Evolutionary conservation across 371 early-diverging fungal genomes (phyloP).

Genomic region (Mucor racemosus): DNA sequence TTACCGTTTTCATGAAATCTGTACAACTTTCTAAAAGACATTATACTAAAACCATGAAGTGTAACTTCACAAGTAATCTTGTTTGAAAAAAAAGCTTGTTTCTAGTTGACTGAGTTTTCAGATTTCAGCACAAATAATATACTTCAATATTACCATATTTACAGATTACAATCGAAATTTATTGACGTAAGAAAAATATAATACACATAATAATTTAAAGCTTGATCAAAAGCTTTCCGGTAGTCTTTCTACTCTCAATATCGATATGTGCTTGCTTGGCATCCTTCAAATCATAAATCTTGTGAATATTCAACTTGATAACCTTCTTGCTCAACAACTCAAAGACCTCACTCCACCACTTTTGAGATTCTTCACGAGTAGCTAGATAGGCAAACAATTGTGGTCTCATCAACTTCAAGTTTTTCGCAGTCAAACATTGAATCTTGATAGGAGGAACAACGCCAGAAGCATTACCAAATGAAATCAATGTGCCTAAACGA

Average conservation of each 20-base stretch:
- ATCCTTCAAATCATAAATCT: constrained; percentile 75
- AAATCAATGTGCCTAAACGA: constrained; percentile 82
- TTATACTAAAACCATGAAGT: too few species aligned
- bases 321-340: constrained; percentile 57
- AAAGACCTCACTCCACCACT: constrained; percentile 63
- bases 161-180: too few species aligned
- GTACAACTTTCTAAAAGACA: too few species aligned
- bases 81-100: too few species aligned
- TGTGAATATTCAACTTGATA: constrained; percentile 72
- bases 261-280: constrained; percentile 82
- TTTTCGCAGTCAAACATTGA: constrained; percentile 68
- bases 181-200: too few species aligned
- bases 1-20: too few species aligned
- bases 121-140: too few species aligned
- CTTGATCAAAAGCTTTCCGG: constrained; percentile 75
- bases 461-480: constrained; percentile 95
- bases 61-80: too few species aligned
- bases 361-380: constrained; percentile 72
- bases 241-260: constrained; percentile 76
- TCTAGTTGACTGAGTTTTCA: too few species aligned
- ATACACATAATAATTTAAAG: constrained; percentile 31
- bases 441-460: constrained; percentile 78
- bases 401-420: constrained; percentile 81
- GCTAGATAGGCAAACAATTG: constrained; percentile 73
- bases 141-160: too few species aligned